Base-by-base conservation (phyloP, 164 flowering plant species). In the Cinnamomum micranthum region DNA sequence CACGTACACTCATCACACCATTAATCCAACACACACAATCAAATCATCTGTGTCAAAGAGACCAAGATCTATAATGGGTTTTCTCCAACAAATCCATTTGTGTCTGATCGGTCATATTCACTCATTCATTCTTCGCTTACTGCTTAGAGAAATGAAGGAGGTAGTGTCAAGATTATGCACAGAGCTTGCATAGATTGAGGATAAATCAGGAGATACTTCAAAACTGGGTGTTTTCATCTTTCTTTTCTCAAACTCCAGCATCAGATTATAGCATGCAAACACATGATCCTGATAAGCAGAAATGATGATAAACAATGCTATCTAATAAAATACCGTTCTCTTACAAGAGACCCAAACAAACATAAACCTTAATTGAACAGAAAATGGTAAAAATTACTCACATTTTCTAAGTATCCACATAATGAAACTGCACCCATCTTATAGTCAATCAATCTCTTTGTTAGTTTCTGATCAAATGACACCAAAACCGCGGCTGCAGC, bases 401-500 rank as follows among this genome's bases (percentile, higher is more conserved):
- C 94, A 81, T 75, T 74, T 70, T 82, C 74, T 62, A 81, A 78
- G 73, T 74, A 77, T 59, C 78, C 70, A 72, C 71, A 72, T 6
- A 70, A 73, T 60, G 84, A 74, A 69, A 83, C 73, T 68, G 76
- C 52, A 11, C 79, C 78, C 67, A 89, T 81, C 77, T 84, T 86
- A 50, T 69, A 50, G 69, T 85, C 87, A 85, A 88, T 63, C 62
- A 81, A 74, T 77, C 73, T 72, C 75, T 77, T 86, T 47, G 90
- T 84, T 71, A 88, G 77, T 59, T 68, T 68, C 65, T 76, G 81
- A 76, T 85, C 86, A 68, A 82, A 63, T 70, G 87, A 86, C 72
- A 81, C 77, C 75, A 92, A 77, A 23, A 83, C 83, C 25, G 94
- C 91, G 0, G 94, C 94, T 0, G 84, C 88, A 13, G 98, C 96